Conservation (phyloP, 306 rosid species). For the Canavalia gladiata region DNA sequence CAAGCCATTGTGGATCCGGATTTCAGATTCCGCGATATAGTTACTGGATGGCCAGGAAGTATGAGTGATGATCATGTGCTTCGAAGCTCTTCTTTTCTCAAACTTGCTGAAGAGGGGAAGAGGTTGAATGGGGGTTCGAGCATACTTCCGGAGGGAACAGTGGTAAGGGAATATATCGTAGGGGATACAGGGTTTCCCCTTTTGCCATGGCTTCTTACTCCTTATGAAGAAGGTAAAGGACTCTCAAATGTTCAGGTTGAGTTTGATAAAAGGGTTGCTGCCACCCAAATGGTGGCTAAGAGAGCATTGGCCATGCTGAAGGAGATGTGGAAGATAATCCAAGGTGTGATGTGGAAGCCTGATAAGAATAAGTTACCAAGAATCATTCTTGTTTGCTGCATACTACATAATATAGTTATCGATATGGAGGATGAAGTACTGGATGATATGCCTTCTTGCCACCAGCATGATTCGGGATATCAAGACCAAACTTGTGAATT, state of each 20-base stretch:
- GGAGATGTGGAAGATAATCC: constrained; percentile 83
- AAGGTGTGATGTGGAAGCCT: constrained; percentile 92
- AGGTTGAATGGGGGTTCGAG: constrained; percentile 62
- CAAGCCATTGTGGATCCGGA: constrained; percentile 88
- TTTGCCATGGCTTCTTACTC: constrained; percentile 88
- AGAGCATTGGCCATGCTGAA: constrained; percentile 82
- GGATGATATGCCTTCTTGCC: constrained; percentile 57
- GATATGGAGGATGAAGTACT: constrained; percentile 79
- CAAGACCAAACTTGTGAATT: constrained; percentile 69
- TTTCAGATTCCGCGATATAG: constrained; percentile 78
- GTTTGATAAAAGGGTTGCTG: constrained; percentile 67
- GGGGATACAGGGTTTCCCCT: constrained; percentile 86
- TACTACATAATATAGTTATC: constrained; percentile 83
- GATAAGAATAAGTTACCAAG: constrained; percentile 83
- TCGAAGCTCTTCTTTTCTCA: constrained; percentile 69
- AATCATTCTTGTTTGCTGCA: constrained; percentile 84
- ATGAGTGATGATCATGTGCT: constrained; percentile 71
- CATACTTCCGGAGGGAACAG: constrained; percentile 59
- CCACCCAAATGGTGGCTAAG: constrained; percentile 77
- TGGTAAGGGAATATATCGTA: constrained; percentile 68
- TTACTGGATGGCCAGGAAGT: constrained; percentile 96
- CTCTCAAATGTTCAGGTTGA: constrained; percentile 64
- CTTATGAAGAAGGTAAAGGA: constrained; percentile 65
- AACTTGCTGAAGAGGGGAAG: constrained; percentile 67
- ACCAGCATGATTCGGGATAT: constrained; percentile 78